A percentile compares a stretch with the other conserved stretches of the same genome.
Evolutionary conservation across 2,329 filamentous ascomycete genomes (phyloP).

Genomic region (Colletotrichum higginsianum): DNA sequence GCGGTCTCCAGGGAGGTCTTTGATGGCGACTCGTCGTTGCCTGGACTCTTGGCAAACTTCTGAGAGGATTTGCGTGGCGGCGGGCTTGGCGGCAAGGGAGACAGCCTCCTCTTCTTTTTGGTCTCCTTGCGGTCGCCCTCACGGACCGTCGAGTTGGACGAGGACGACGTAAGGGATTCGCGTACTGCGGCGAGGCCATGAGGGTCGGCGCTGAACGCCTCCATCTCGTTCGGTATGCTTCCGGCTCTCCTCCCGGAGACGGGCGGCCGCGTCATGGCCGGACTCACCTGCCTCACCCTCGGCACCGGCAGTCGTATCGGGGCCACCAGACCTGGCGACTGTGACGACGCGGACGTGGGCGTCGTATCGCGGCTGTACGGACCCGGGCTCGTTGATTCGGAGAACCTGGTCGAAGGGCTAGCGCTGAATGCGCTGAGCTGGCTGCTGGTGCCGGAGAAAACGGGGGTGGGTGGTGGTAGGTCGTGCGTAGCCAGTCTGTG

Average conservation of each 20-base stretch:
- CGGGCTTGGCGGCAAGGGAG: constrained; percentile 71
- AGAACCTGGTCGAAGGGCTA: constrained; percentile 83
- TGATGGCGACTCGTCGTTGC: constrained; percentile 56
- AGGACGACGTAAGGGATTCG: constrained; percentile 80
- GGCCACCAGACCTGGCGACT: constrained; percentile 75
- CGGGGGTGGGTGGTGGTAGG: constrained; percentile 75
- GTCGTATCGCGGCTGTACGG: constrained; percentile 84
- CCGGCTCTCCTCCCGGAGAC: constrained; percentile 71
- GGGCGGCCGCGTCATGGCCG: constrained; percentile 70
- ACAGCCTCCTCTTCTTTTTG: constrained; percentile 60
- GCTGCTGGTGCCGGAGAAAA: constrained; percentile 72
- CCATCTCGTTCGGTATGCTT: constrained; percentile 68
- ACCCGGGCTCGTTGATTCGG: constrained; percentile 78
- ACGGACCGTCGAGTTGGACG: constrained; percentile 78
- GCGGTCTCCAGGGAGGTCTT: constrained; percentile 53
- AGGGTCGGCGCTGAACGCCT: constrained; percentile 62
- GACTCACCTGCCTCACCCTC: constrained; percentile 70
- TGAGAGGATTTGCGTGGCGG: constrained; percentile 75
- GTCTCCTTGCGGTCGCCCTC: constrained; percentile 60
- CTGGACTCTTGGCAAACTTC: constrained; percentile 59
- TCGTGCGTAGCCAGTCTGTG: constrained; percentile 75
- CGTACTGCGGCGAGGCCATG: constrained; percentile 76
- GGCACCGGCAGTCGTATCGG: constrained; percentile 62
- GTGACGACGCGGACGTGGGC: constrained; percentile 83
- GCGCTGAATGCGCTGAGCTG: constrained; percentile 73